These are phyloP conservation scores for Cucurbita moschata DNA, from an alignment of 306 rosid genomes.

Conservation along the genomic window DNA sequence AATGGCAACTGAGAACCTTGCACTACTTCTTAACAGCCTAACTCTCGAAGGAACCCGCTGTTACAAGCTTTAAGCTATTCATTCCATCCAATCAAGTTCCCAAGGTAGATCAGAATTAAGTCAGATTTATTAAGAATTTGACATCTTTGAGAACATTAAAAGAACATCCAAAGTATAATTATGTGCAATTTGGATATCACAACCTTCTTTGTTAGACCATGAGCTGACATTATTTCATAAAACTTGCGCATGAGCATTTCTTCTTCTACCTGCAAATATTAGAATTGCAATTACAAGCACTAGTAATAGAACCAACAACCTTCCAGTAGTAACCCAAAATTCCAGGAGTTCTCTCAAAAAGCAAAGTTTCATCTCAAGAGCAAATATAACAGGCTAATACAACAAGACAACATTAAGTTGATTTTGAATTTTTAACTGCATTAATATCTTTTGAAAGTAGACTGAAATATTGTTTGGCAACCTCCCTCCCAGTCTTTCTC, in stretches of 20 bases:
- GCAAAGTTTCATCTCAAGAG: not conserved
- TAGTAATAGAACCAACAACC: not conserved
- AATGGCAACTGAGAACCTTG: not conserved
- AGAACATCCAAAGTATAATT: not conserved
- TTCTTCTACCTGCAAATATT: slow-evolving; percentile 36
- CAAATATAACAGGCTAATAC: not conserved
- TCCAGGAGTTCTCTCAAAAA: not conserved
- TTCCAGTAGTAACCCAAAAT: not conserved
- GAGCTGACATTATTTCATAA: slow-evolving; percentile 29
- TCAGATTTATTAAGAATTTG: not conserved
- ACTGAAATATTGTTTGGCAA: too few species aligned
- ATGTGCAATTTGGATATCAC: not conserved
- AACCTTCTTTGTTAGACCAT: slow-evolving; percentile 24
- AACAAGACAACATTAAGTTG: not conserved
- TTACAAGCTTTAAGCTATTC: not conserved
- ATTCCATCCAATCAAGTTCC: not conserved
- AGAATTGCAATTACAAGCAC: not conserved
- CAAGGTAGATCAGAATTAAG: not conserved
- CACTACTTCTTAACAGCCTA: not conserved
- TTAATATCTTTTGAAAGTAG: too few species aligned
- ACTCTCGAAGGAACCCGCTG: not conserved
- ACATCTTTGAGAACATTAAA: not conserved
- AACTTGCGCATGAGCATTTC: slow-evolving; percentile 45
- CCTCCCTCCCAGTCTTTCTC: too few species aligned
- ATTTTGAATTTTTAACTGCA: not conserved